phyloP scores from a whole-genome alignment of 2,329 filamentous ascomycete species.

The Pezicula rhizophila region DNA sequence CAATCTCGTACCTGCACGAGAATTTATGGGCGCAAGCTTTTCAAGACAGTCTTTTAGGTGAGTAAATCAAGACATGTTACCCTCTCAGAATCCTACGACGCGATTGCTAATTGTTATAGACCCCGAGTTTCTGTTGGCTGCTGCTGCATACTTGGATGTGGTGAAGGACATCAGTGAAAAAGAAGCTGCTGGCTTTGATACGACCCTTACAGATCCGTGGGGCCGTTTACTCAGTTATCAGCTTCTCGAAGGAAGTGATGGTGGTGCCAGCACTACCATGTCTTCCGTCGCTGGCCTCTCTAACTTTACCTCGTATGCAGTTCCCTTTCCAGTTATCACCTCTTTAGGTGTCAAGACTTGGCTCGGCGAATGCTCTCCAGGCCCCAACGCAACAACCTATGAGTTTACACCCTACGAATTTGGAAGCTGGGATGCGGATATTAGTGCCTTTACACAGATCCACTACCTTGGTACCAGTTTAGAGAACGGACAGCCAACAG shows the following conservation, averaged over 20 bases:
- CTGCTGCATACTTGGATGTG: conserved; percentile 27
- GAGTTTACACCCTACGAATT: conserved; percentile 64
- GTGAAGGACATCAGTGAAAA: conserved; percentile 26
- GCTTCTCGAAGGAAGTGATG: conserved; percentile 30
- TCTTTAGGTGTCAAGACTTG: conserved; percentile 30
- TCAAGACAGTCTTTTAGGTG: conserved; percentile 27
- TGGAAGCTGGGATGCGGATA: conserved; percentile 55
- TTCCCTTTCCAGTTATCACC: conserved; percentile 40
- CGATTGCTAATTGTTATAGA: conserved; percentile 5
- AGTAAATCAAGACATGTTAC: no score
- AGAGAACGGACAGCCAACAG: conserved; percentile 36
- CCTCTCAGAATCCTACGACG: no score
- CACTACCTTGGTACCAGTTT: conserved; percentile 56
- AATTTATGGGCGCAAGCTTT: conserved; percentile 36
- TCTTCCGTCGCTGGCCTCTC: conserved; percentile 28
- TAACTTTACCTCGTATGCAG: conserved; percentile 34
- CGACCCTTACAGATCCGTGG: conserved; percentile 35
- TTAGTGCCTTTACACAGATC: conserved; percentile 54
- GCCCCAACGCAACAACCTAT: conserved; percentile 51
- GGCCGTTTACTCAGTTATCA: conserved; percentile 35
- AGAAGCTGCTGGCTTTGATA: conserved; percentile 31
- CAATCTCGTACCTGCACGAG: conserved; percentile 32
- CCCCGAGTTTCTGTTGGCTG: conserved; percentile 27
- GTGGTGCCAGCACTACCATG: conserved; percentile 30
- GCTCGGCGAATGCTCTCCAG: conserved; percentile 30